These are phyloP conservation scores for Elsinoe arachidis DNA, from an alignment of 2,329 filamentous ascomycete species.

Conservation along the genomic window DNA sequence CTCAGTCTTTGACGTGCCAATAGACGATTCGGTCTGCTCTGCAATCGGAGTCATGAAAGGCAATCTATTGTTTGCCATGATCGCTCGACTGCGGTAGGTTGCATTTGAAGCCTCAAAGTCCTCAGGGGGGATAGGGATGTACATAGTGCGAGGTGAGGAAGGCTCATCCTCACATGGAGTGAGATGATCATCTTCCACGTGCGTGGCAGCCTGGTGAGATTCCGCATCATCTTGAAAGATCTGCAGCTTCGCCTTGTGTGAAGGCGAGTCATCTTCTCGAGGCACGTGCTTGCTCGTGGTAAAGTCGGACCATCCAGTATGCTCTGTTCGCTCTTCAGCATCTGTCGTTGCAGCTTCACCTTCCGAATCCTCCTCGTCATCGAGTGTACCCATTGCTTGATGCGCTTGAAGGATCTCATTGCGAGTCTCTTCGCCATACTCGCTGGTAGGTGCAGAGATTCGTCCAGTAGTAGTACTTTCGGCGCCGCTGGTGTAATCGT, in stretches of 20 bases:
- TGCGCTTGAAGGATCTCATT: constrained; percentile 41
- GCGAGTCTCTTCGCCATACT: constrained; percentile 54
- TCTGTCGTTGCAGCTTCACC: constrained; percentile 24
- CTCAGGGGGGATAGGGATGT: constrained; percentile 72
- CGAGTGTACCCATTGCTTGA: constrained; percentile 23
- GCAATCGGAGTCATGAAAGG: constrained; percentile 99
- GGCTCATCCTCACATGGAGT: constrained; percentile 41
- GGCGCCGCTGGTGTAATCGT: constrained; percentile 77
- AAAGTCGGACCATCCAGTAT: constrained; percentile 85
- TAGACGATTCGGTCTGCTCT: constrained; percentile 83
- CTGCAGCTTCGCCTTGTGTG: constrained; percentile 27
- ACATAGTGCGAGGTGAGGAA: constrained; percentile 43
- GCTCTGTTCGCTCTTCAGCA: constrained; percentile 34
- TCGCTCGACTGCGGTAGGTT: constrained; percentile 70
- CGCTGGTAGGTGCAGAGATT: constrained; percentile 54
- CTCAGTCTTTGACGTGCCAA: constrained; percentile 56
- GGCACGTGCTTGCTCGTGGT: constrained; percentile 64
- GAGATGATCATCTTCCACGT: constrained; percentile 33
- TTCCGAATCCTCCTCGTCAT: constrained; percentile 29
- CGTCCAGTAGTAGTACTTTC: constrained; percentile 67
- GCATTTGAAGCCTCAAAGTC: constrained; percentile 68
- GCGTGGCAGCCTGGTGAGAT: constrained; percentile 19
- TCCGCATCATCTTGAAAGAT: constrained; percentile 29
- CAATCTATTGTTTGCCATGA: constrained; percentile 79
- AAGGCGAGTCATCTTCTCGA: constrained; percentile 29